phyloP scores from a whole-genome alignment of 306 rosid genomes.

The Citrullus amarus region DNA sequence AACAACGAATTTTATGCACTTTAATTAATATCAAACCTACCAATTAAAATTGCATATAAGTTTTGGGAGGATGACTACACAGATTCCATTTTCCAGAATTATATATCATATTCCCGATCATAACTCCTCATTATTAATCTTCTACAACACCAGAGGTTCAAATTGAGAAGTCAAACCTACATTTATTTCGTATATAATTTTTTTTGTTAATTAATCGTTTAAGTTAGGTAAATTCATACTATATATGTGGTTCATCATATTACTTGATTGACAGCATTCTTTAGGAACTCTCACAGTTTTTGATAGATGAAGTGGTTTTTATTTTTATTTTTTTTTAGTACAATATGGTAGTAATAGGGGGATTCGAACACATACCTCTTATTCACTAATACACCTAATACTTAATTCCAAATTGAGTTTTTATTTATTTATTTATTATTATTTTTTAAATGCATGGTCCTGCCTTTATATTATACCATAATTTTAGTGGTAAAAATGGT shows the following conservation, averaged over 20 bases:
- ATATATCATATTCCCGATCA: background rate
- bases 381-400: too few species aligned
- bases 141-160: background rate
- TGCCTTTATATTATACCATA: too few species aligned
- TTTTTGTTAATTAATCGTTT: background rate
- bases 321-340: too few species aligned
- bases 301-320: too few species aligned
- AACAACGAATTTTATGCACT: background rate
- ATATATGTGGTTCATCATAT: background rate
- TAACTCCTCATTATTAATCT: background rate
- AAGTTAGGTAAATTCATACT: background rate
- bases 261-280: background rate
- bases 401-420: too few species aligned
- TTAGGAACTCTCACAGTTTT: too few species aligned
- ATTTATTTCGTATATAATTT: background rate
- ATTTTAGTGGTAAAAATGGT: too few species aligned
- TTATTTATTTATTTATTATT: too few species aligned
- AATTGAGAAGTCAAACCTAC: background rate
- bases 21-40: background rate
- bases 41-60: background rate
- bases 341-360: too few species aligned
- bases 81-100: background rate
- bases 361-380: too few species aligned
- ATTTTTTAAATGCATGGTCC: too few species aligned
- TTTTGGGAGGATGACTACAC: background rate